Conservation (phyloP, 192 early-diverging fungal species). For the Coemansia sp. region DNA sequence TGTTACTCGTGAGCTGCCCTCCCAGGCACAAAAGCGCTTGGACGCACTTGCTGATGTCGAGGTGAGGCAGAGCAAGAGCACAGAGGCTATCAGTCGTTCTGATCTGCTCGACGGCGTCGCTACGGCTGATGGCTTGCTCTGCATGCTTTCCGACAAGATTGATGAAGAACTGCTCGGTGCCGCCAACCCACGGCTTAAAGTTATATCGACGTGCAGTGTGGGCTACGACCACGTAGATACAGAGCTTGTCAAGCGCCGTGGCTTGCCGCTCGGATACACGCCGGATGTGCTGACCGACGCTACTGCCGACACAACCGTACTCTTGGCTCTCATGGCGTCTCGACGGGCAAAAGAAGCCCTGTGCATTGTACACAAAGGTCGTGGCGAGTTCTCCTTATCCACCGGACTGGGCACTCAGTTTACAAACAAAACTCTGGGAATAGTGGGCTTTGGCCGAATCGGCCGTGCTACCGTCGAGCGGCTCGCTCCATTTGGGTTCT, state of each 20-base stretch:
- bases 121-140: conserved; percentile 60
- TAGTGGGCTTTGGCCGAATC: conserved; percentile 83
- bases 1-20: conserved; percentile 55
- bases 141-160: conserved; percentile 71
- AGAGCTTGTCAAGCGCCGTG: conserved; percentile 41
- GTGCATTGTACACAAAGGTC: conserved; percentile 12
- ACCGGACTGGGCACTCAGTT: conserved; percentile 65
- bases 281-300: conserved; percentile 88
- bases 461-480: conserved; percentile 71
- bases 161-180: conserved; percentile 66
- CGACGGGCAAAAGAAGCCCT: conserved; percentile 65
- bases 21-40: conserved; percentile 50
- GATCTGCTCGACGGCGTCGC: conserved; percentile 48
- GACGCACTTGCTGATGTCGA: conserved; percentile 50
- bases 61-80: conserved; percentile 58
- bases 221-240: conserved; percentile 82
- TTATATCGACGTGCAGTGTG: conserved; percentile 76
- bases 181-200: conserved; percentile 63
- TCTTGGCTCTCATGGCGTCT: conserved; percentile 71
- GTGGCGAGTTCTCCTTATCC: conserved; percentile 24
- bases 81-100: conserved; percentile 48
- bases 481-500: conserved; percentile 68
- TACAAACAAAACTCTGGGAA: conserved; percentile 73
- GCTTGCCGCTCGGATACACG: conserved; percentile 72
- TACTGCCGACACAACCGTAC: conserved; percentile 74